Conservation (phyloP, 2,329 filamentous ascomycete species). For the Beauveria varroae region DNA sequence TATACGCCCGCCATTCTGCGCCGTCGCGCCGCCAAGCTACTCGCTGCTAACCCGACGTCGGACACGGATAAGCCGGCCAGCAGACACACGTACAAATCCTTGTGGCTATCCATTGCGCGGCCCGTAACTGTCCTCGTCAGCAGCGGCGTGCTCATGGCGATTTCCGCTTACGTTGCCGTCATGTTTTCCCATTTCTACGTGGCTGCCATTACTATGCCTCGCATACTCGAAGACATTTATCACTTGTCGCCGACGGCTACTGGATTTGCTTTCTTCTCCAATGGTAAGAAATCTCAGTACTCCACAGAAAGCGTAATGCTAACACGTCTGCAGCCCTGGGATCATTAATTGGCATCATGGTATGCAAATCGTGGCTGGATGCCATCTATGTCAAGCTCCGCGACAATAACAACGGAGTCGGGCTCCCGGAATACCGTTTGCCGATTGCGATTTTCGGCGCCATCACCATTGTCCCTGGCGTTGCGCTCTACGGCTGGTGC, state of each 20-base stretch:
- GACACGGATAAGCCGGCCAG: neutral
- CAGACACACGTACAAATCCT: neutral
- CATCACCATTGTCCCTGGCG: slow-evolving; percentile 3
- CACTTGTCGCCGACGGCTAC: slow-evolving; percentile 40
- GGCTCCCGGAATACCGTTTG: slow-evolving; percentile 46
- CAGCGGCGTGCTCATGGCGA: slow-evolving; percentile 42
- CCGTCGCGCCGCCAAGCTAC: slow-evolving; percentile 25
- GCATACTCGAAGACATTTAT: slow-evolving; percentile 40
- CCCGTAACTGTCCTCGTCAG: slow-evolving; percentile 39
- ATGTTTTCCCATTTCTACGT: slow-evolving; percentile 45
- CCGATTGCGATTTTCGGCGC: slow-evolving; percentile 40
- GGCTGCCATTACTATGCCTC: slow-evolving; percentile 43
- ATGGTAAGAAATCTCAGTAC: neutral
- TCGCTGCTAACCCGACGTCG: neutral
- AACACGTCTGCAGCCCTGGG: slow-evolving; percentile 34
- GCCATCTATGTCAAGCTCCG: slow-evolving; percentile 44
- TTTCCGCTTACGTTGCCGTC: slow-evolving; percentile 37
- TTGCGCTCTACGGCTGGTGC: slow-evolving; percentile 11
- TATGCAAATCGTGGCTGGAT: slow-evolving; percentile 46
- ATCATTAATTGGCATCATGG: slow-evolving; percentile 36
- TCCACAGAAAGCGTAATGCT: neutral
- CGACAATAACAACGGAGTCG: slow-evolving; percentile 29
- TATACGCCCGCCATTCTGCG: slow-evolving; percentile 48
- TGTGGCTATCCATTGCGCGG: slow-evolving; percentile 20
- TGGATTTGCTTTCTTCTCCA: slow-evolving; percentile 37